Conservation (phyloP, 768 basidiomycete species). For the Botryobasidium botryosum region DNA sequence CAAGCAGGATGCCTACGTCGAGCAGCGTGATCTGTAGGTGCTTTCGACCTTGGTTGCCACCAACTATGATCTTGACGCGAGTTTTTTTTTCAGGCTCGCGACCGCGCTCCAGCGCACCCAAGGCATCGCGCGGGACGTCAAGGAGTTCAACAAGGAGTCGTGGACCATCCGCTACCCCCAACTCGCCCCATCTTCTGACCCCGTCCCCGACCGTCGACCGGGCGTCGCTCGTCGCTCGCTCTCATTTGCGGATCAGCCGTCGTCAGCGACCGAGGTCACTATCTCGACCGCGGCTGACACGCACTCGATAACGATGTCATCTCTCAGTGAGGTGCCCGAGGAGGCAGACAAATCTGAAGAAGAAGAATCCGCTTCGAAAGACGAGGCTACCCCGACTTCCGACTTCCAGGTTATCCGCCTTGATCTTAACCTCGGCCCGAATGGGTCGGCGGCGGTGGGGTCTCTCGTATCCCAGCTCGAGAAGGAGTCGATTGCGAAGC, state of each 20-base stretch:
- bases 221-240: constrained; percentile 44
- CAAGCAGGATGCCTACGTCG: too few species aligned
- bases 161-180: constrained; percentile 86
- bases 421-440: constrained; percentile 79
- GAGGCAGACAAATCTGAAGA: constrained; percentile 30
- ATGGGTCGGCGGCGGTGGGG: constrained; percentile 41
- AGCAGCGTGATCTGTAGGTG: too few species aligned
- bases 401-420: constrained; percentile 83
- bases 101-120: constrained; percentile 61
- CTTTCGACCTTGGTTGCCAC: constrained; percentile 1
- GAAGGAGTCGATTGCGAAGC: constrained; percentile 79
- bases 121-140: constrained; percentile 48
- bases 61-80: not conserved
- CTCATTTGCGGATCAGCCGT: constrained; percentile 74
- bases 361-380: constrained; percentile 11
- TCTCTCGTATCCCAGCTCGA: constrained; percentile 82
- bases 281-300: constrained; percentile 31
- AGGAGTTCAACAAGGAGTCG: constrained; percentile 64
- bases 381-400: constrained; percentile 21
- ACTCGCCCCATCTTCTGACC: constrained; percentile 22
- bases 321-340: constrained; percentile 23
- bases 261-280: constrained; percentile 46
- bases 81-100: constrained; percentile 36
- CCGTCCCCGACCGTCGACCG: constrained; percentile 13
- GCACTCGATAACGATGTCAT: constrained; percentile 36